These are phyloP conservation scores for Aspergillus baeticus DNA, from an alignment of 495 filamentous ascomycete genomes.

Conservation along the genomic window DNA sequence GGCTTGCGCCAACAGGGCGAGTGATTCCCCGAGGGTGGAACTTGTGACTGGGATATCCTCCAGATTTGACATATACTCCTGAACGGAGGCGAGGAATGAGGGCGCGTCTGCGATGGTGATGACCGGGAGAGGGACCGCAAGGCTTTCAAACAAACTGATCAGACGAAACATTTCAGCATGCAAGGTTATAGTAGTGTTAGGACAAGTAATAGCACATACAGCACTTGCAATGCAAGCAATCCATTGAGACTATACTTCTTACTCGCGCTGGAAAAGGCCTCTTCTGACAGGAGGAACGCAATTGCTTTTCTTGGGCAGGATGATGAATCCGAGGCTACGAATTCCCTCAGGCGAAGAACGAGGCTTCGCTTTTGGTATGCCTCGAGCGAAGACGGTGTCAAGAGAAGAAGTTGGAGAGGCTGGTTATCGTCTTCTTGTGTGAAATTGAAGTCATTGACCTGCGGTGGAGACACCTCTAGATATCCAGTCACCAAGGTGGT, in stretches of 20 bases:
- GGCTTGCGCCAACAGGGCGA: constrained; percentile 47
- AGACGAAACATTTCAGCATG: background rate
- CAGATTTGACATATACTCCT: constrained; percentile 25
- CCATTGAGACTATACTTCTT: constrained; percentile 19
- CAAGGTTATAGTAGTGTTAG: background rate
- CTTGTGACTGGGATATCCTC: constrained; percentile 12
- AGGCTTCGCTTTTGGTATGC: constrained; percentile 22
- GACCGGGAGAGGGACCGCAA: constrained; percentile 20
- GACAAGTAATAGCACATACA: constrained; percentile 19
- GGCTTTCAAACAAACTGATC: constrained; percentile 21
- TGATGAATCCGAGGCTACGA: constrained; percentile 35
- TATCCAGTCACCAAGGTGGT: background rate
- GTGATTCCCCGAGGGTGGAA: constrained; percentile 19
- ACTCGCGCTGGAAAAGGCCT: constrained; percentile 16
- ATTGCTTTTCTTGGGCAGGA: constrained; percentile 43
- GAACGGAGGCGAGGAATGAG: constrained; percentile 24
- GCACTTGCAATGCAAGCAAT: constrained; percentile 30
- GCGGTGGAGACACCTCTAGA: constrained; percentile 11
- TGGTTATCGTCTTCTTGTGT: background rate
- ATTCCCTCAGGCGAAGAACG: constrained; percentile 43
- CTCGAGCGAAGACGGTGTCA: constrained; percentile 49
- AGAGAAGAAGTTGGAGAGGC: constrained; percentile 49
- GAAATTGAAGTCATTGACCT: constrained; percentile 18
- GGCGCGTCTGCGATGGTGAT: constrained; percentile 33
- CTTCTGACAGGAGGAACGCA: constrained; percentile 50